phyloP scores from a whole-genome alignment of 805 yeast genomes.

The Geotrichum ghanense region DNA sequence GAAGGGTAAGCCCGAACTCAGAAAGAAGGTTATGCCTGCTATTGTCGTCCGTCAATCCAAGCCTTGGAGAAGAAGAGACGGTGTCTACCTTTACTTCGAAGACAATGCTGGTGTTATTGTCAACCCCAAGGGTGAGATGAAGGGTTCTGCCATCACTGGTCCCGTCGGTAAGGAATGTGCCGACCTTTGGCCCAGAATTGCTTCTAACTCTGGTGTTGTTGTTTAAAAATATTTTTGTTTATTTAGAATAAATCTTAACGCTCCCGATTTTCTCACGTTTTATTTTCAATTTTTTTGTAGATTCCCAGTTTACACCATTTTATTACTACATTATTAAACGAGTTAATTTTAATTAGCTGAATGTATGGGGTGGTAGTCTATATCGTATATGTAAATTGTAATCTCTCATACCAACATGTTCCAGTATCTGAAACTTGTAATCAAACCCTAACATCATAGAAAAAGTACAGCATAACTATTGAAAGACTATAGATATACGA shows the following conservation, averaged over 20 bases:
- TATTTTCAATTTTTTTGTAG: no score
- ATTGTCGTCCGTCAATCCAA: slow-evolving; percentile 98
- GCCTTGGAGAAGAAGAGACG: slow-evolving; percentile 99
- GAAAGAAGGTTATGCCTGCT: slow-evolving; percentile 99
- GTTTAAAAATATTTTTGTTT: slow-evolving; percentile 65
- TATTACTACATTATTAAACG: no score
- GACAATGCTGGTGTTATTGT: slow-evolving; percentile 99
- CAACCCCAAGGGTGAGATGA: slow-evolving; percentile 99
- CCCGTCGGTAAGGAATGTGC: slow-evolving; percentile 99
- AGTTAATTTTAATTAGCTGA: background rate
- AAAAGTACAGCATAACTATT: background rate
- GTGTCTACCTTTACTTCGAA: slow-evolving; percentile 98
- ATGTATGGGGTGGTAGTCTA: no score
- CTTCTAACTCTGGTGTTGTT: slow-evolving; percentile 99
- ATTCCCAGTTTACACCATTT: no score
- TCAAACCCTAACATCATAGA: background rate
- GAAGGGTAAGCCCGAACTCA: slow-evolving; percentile 99
- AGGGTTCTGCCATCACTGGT: slow-evolving; percentile 99
- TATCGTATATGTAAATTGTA: no score
- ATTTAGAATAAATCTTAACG: background rate
- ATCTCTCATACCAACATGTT: no score
- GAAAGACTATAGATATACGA: no score
- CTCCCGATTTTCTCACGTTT: no score
- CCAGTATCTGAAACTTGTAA: no score
- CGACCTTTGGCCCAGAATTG: slow-evolving; percentile 99